Conservation (phyloP, 106 monocot genomes). For the Alisma plantagoaquatica region DNA sequence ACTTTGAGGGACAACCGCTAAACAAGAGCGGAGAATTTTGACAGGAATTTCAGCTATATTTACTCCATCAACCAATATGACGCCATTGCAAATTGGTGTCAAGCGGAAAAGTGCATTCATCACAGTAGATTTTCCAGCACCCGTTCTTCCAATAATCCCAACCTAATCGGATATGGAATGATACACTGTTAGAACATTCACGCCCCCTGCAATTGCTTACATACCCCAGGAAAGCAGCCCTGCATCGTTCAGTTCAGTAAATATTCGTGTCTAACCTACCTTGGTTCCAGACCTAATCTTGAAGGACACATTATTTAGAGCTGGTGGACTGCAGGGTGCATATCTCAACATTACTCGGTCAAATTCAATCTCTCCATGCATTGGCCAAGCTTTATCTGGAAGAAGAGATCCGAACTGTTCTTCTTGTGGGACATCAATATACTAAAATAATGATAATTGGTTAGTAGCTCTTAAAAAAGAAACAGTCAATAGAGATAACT, state of each 20-base stretch:
- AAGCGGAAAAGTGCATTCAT: conserved; percentile 97
- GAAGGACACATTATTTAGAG: conserved; percentile 80
- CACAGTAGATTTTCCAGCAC: conserved; percentile 94
- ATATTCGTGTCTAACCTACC: too few relatives aligned
- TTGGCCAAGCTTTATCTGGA: conserved; percentile 60
- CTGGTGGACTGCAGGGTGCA: conserved; percentile 43
- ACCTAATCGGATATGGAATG: conserved; percentile 47
- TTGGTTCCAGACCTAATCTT: conserved; percentile 60
- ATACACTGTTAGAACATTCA: not conserved
- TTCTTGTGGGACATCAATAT: conserved; percentile 89
- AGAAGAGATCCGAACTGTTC: conserved; percentile 39
- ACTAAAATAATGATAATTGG: conserved; percentile 26
- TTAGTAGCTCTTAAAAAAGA: not conserved
- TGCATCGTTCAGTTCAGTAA: too few relatives aligned
- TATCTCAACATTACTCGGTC: conserved; percentile 70
- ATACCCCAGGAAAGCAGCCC: too few relatives aligned
- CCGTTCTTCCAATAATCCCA: conserved; percentile 94
- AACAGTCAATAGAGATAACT: not conserved
- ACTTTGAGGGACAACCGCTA: conserved; percentile 90
- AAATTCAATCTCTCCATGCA: conserved; percentile 75
- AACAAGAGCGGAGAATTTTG: conserved; percentile 56
- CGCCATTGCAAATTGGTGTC: conserved; percentile 55
- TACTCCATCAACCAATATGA: conserved; percentile 67
- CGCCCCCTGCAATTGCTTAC: too few relatives aligned
- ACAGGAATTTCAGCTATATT: conserved; percentile 57